Conservation (phyloP, 352 stramenopile genomes). For the Phytophthora constricta region DNA sequence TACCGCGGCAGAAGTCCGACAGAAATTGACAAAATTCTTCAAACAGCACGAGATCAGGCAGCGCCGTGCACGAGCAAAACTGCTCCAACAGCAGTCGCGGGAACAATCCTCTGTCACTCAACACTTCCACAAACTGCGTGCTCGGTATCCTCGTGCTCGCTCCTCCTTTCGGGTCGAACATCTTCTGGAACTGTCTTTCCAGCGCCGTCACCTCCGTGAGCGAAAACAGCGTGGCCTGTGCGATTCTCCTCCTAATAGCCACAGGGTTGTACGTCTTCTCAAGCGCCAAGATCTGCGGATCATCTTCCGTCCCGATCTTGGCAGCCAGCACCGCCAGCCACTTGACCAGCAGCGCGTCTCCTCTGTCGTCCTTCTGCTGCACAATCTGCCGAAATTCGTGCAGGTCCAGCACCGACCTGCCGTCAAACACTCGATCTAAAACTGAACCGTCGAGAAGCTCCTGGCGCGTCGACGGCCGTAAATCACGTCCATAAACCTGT, state of each 20-base stretch:
- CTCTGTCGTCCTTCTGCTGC: slow-evolving; percentile 55
- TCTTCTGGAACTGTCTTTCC: slow-evolving; percentile 80
- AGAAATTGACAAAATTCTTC: slow-evolving; percentile 86
- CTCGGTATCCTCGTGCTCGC: slow-evolving; percentile 70
- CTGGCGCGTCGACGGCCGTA: slow-evolving; percentile 70
- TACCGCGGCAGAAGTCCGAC: slow-evolving; percentile 74
- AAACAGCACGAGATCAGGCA: slow-evolving; percentile 71
- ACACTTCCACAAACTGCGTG: slow-evolving; percentile 61
- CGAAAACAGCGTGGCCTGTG: slow-evolving; percentile 72
- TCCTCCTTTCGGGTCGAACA: slow-evolving; percentile 79
- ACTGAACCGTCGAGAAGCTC: slow-evolving; percentile 45
- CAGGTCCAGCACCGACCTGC: slow-evolving; percentile 47
- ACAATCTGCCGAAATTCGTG: slow-evolving; percentile 71
- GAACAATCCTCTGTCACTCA: slow-evolving; percentile 55
- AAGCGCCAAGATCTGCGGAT: slow-evolving; percentile 71
- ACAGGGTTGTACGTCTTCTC: slow-evolving; percentile 85
- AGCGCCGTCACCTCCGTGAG: slow-evolving; percentile 74
- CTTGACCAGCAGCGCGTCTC: slow-evolving; percentile 62
- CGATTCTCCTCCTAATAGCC: slow-evolving; percentile 79
- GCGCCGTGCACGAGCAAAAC: slow-evolving; percentile 48
- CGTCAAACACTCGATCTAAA: slow-evolving; percentile 72
- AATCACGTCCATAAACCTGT: slow-evolving; percentile 88
- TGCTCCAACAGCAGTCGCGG: slow-evolving; percentile 49
- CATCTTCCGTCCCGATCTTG: slow-evolving; percentile 75
- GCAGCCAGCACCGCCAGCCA: slow-evolving; percentile 71